Conservation (phyloP, 2,329 filamentous ascomycete genomes). For the Xylaria multiplex region DNA sequence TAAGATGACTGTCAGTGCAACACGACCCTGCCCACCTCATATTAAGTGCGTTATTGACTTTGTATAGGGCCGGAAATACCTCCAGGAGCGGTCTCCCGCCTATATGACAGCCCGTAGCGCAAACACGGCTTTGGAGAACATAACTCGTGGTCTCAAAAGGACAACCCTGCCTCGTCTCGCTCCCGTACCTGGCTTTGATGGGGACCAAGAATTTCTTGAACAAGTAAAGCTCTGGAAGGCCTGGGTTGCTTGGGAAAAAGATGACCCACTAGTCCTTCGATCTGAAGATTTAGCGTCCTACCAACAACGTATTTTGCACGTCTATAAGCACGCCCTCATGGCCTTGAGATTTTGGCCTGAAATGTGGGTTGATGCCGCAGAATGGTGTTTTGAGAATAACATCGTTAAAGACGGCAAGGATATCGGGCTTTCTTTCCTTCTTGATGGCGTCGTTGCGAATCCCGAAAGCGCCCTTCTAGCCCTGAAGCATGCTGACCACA, state of each 20-base stretch:
- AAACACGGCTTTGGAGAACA: constrained; percentile 89
- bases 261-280: constrained; percentile 87
- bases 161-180: constrained; percentile 83
- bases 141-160: constrained; percentile 79
- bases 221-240: constrained; percentile 91
- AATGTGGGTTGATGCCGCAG: constrained; percentile 93
- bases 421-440: constrained; percentile 78
- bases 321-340: constrained; percentile 94
- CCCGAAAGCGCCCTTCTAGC: constrained; percentile 92
- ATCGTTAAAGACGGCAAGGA: constrained; percentile 66
- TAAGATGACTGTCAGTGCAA: constrained; percentile 79
- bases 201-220: constrained; percentile 81
- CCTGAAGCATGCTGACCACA: constrained; percentile 86
- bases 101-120: constrained; percentile 97
- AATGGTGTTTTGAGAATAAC: constrained; percentile 87
- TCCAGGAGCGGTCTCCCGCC: constrained; percentile 89
- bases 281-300: constrained; percentile 80
- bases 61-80: constrained; percentile 85
- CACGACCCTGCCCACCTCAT: constrained; percentile 3
- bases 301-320: constrained; percentile 83
- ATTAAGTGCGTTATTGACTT: constrained; percentile 36
- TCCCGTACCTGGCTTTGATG: constrained; percentile 85
- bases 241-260: constrained; percentile 96
- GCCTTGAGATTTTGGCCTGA: constrained; percentile 93
- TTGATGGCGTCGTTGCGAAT: constrained; percentile 86